A percentile compares a stretch with the other conserved stretches of the same genome.
Evolutionary conservation across 257 asterid species (phyloP).

Genomic region (Cinchona pubescens): DNA sequence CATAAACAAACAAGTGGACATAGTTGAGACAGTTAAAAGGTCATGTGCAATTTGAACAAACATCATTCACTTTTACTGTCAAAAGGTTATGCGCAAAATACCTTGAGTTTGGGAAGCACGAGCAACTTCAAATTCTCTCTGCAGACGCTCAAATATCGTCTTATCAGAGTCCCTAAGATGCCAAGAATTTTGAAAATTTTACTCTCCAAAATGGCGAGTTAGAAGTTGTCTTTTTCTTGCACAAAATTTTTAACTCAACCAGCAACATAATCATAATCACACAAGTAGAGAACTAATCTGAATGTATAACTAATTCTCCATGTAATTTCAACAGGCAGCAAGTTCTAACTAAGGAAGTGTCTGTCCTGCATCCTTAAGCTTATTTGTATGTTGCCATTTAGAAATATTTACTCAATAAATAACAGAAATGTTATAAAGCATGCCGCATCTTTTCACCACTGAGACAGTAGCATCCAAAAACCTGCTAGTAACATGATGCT

Average conservation of each 20-base stretch:
- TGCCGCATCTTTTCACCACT: background rate
- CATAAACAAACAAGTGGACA: background rate
- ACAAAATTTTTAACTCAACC: background rate
- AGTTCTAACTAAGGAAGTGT: background rate
- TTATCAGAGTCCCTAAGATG: slow-evolving; percentile 87
- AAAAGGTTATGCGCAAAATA: slow-evolving; percentile 19
- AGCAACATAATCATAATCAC: background rate
- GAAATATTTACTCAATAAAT: background rate
- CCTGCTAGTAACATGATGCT: background rate
- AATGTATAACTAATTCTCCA: background rate
- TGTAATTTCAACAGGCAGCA: background rate
- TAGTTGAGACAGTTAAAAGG: background rate
- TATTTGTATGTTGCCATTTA: background rate
- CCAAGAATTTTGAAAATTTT: slow-evolving; percentile 25
- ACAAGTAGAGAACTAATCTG: slow-evolving; percentile 4
- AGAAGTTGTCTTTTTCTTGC: background rate
- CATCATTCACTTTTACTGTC: background rate
- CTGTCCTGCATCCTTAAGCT: too few species aligned
- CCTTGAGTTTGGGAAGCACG: slow-evolving; percentile 93
- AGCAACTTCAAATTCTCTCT: slow-evolving; percentile 84
- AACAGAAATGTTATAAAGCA: background rate
- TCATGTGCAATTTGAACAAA: background rate
- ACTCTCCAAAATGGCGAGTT: background rate
- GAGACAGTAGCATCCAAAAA: background rate
- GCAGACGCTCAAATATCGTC: slow-evolving; percentile 79